Base-by-base conservation (phyloP, 306 rosid species). In the Luffa acutangula region DNA sequence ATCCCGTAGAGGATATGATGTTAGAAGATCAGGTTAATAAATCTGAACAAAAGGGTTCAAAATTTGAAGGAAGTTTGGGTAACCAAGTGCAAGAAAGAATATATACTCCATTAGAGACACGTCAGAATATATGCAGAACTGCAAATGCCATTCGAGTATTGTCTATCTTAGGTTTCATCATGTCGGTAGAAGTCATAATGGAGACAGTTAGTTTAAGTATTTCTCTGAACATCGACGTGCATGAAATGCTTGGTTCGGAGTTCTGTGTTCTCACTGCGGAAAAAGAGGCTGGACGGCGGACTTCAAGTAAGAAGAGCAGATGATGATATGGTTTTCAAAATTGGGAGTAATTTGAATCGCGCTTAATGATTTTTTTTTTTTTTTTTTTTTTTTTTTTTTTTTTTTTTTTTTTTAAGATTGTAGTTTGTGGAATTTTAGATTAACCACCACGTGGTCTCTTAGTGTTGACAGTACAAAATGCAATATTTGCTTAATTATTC, bases 191-290 rank as follows among this genome's bases (percentile, higher is more conserved):
- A 81, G 85, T 91, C 75, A 85, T 95, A 76, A 65, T 78, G 84
- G 97, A 89, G 69, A 87, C 87, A 2, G 81, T 89, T 21, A 82
- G 86, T 80, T 85, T 87, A 75, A 91, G 97, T 84, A 83, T 85
- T 34, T 87, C 92, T 49, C 63, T 84, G 67, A 89, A 91, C 76
- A 66, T 89, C 18, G 92, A 88, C 62, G 80, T 86, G 63, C 89
- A 92, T 17, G 93, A 92, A 52, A 92, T 95, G 98, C 93, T 95
- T 64, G 95, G 93, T 79, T 84, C 97, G 5, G 97, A 95, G 87
- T 91, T 90, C 81, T 86, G 81, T 82, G 93, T 96, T 90, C 84
- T 90, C 78, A 92, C 88, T 67, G 94, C 96, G 0, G 98, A 91
- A 82, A 89, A 78, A 82, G 98, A 96, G 87, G 96, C 81, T n/a